Evolutionary conservation across 805 yeast species (phyloP).

Genomic region (Yarrowia deformans): DNA sequence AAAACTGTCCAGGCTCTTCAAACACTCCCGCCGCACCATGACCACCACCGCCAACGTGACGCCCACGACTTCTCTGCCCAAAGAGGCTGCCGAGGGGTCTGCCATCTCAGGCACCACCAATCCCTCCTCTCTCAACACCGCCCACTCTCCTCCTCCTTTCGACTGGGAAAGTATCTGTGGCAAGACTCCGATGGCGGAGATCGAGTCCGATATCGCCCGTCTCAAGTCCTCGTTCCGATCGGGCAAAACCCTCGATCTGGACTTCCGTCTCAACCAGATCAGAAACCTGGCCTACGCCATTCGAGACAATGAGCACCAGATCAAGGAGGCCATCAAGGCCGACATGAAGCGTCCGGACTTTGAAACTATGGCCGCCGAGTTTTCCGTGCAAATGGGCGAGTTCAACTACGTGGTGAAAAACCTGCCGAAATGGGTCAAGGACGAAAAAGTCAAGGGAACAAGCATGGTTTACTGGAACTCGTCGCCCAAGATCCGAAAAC

Average conservation of each 20-base stretch:
- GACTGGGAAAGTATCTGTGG: slow-evolving; percentile 34
- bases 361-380: slow-evolving; percentile 71
- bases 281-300: slow-evolving; percentile 71
- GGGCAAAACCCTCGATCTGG: slow-evolving; percentile 60
- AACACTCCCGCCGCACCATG: not conserved
- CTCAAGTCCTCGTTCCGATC: slow-evolving; percentile 53
- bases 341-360: slow-evolving; percentile 72
- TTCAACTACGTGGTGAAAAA: slow-evolving; percentile 64
- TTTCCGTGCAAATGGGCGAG: slow-evolving; percentile 60
- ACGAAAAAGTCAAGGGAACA: slow-evolving; percentile 49
- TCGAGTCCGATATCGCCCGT: not conserved
- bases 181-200: slow-evolving; percentile 5
- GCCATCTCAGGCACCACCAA: not conserved
- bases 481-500: slow-evolving; percentile 46
- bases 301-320: slow-evolving; percentile 61
- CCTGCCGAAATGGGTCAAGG: slow-evolving; percentile 67
- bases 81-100: not conserved
- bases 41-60: slow-evolving; percentile 11
- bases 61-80: slow-evolving; percentile 1
- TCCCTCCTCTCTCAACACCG: not conserved
- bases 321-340: slow-evolving; percentile 63
- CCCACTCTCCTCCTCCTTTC: not conserved
- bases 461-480: slow-evolving; percentile 43
- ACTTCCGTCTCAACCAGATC: slow-evolving; percentile 66
- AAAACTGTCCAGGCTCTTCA: not conserved